Evolutionary conservation across 805 yeast genomes (phyloP), one percentile per base, ranked within the genome.

Genomic region (Metschnikowia vanudenii): DNA sequence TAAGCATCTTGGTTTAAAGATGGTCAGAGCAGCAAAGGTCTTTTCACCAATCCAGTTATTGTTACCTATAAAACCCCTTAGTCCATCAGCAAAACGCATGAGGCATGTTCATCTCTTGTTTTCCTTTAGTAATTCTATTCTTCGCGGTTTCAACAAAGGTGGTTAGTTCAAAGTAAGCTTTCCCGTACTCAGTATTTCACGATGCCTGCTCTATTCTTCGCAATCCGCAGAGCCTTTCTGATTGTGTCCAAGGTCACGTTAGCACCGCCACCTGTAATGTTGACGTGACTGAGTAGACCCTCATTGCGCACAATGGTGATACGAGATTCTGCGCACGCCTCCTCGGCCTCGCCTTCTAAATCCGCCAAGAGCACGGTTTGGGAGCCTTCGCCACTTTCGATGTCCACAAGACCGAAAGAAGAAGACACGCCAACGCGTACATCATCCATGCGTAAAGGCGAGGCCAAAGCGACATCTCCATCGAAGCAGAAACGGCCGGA

Each of bases 291-390:
- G 43, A 78, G 60, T 16, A 55, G 53, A 68, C 47, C 46, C 4
- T 57, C 56, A 38, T 55, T 58, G 4, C 62, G 55, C 13, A 82
- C 71, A 1, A 81, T 72, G 18, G 73, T 65, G 13, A 88, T 65
- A 16, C 80, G 74, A 36, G 86, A 79, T 37, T 65, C 65, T 2
- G 84, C 73, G 28, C 82, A 73, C 11, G 70, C 59, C 57, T 88
- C 95, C 63, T 89, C 97, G 4, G 90, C 85, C 50, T 85, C 92
- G 12, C 95, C 95, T 61, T 88, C 95, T 34, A 88, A 58, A 60
- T 89, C 97, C 1, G 87, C 82, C 39, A 89, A 62, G 13, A 88
- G 56, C 0, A 81, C 69, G 1, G 77, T 53, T 19, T 62, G 43
- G 6, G 44, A 12, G 4, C 43, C 49, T 12, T 48, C 54, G 9